Evolutionary conservation across 306 rosid species (phyloP).

Genomic region (Carpinus fangiana): DNA sequence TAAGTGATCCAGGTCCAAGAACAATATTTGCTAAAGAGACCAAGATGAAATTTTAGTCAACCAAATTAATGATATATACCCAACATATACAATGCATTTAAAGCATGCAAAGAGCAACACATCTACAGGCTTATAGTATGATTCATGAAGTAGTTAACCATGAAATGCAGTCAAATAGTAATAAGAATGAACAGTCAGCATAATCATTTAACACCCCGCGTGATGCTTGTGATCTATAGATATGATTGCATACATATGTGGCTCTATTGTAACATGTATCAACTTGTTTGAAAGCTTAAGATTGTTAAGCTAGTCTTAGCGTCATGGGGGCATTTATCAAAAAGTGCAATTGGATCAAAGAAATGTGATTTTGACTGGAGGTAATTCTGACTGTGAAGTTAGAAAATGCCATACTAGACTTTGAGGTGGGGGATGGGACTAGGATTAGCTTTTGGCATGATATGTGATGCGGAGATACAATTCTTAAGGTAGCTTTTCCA

Average conservation of each 20-base stretch:
- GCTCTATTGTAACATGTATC: not conserved
- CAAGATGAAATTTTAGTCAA: slow-evolving; percentile 23
- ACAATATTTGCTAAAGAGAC: slow-evolving; percentile 70
- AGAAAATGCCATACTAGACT: no score
- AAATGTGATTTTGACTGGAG: no score
- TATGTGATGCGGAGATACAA: no score
- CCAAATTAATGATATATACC: not conserved
- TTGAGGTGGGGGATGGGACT: no score
- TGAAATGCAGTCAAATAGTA: not conserved
- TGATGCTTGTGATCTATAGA: not conserved
- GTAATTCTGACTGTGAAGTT: no score
- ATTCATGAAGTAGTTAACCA: slow-evolving; percentile 16
- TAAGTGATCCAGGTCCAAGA: slow-evolving; percentile 65
- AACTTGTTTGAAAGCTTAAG: no score
- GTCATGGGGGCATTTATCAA: no score
- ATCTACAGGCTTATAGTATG: slow-evolving; percentile 11
- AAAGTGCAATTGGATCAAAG: no score
- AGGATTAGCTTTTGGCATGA: no score
- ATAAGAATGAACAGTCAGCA: not conserved
- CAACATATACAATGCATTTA: slow-evolving; percentile 16
- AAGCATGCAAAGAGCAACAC: not conserved
- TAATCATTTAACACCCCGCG: not conserved
- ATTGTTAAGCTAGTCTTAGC: no score
- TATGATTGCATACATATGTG: not conserved
- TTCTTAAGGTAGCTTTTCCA: no score